Evolutionary conservation across 495 filamentous ascomycete species (phyloP).

Genomic region (Penicillium atrosanguineum): DNA sequence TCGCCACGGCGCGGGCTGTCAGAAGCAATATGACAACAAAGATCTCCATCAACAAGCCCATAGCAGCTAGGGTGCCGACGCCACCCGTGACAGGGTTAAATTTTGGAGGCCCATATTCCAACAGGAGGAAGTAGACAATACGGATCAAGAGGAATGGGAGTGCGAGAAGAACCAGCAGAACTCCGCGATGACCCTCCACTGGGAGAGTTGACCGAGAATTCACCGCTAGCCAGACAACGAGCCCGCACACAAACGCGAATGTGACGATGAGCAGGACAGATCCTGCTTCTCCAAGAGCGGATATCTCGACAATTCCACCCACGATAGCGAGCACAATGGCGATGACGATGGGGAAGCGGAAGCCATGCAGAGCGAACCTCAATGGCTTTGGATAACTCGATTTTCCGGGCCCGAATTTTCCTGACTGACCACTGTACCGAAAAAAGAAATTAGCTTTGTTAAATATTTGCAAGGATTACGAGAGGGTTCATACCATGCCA

Average conservation of each 20-base stretch:
- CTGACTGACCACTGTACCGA: conserved; percentile 29
- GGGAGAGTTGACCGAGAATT: conserved; percentile 24
- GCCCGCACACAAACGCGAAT: conserved; percentile 26
- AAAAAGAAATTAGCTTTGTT: not conserved
- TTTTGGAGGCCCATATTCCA: conserved; percentile 21
- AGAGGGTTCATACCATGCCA: conserved; percentile 25
- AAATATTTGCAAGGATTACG: not conserved
- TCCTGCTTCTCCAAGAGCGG: conserved; percentile 21
- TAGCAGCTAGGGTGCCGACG: conserved; percentile 22
- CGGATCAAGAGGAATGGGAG: conserved; percentile 30
- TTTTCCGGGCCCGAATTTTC: conserved; percentile 28
- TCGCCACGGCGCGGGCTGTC: conserved; percentile 22
- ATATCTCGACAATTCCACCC: conserved; percentile 20
- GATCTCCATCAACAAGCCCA: conserved; percentile 34
- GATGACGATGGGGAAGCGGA: conserved; percentile 28
- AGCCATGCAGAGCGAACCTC: conserved; percentile 18
- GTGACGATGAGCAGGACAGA: conserved; percentile 22
- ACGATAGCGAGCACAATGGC: conserved; percentile 28
- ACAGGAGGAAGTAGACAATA: conserved; percentile 25
- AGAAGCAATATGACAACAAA: conserved; percentile 23
- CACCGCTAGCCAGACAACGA: conserved; percentile 23
- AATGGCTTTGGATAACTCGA: conserved; percentile 23
- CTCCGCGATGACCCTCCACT: conserved; percentile 18
- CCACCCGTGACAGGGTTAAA: conserved; percentile 24
- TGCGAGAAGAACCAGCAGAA: conserved; percentile 16